A percentile compares a stretch with the other conserved stretches of the same genome.
Conservation (phyloP, 441 rosid species). For the Manihot esculenta region DNA sequence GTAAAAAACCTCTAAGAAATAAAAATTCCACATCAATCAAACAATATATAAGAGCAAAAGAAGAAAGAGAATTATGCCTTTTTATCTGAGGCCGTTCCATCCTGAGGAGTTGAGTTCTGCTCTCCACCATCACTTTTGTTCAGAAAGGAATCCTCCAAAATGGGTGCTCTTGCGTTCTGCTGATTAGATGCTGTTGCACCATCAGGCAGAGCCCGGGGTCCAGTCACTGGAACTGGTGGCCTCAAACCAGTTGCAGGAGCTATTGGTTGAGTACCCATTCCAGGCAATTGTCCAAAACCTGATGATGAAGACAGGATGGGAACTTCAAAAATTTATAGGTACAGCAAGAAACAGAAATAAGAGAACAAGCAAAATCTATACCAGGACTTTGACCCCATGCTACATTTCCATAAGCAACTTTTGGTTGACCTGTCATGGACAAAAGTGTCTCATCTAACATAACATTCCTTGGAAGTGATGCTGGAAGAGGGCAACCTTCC, state of each 20-base stretch:
- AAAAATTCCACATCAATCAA: background rate
- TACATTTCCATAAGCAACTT: conserved; percentile 58
- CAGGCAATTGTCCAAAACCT: conserved; percentile 81
- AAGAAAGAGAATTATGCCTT: conserved; percentile 49
- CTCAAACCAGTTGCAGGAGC: conserved; percentile 65
- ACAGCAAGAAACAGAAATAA: conserved; percentile 13
- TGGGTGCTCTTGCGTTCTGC: conserved; percentile 49
- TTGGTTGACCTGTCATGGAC: conserved; percentile 79
- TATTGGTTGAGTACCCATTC: conserved; percentile 51
- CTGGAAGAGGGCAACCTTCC: conserved; percentile 89
- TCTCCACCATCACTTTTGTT: conserved; percentile 47
- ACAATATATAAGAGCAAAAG: conserved; percentile 4
- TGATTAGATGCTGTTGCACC: conserved; percentile 44
- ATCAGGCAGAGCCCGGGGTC: conserved; percentile 43
- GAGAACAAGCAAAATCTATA: conserved; percentile 32
- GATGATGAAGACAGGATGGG: conserved; percentile 21
- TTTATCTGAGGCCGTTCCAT: conserved; percentile 46
- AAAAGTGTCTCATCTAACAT: conserved; percentile 79
- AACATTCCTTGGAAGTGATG: conserved; percentile 72
- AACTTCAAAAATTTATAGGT: conserved; percentile 16
- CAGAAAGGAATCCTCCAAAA: conserved; percentile 59
- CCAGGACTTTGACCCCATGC: conserved; percentile 78
- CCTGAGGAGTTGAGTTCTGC: conserved; percentile 44
- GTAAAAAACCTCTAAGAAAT: background rate
- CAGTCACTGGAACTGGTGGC: conserved; percentile 57